Evolutionary conservation across 2,329 filamentous ascomycete species (phyloP), one percentile per base, ranked within the genome.

Genomic region (Nannizziopsis arthrosporioides): DNA sequence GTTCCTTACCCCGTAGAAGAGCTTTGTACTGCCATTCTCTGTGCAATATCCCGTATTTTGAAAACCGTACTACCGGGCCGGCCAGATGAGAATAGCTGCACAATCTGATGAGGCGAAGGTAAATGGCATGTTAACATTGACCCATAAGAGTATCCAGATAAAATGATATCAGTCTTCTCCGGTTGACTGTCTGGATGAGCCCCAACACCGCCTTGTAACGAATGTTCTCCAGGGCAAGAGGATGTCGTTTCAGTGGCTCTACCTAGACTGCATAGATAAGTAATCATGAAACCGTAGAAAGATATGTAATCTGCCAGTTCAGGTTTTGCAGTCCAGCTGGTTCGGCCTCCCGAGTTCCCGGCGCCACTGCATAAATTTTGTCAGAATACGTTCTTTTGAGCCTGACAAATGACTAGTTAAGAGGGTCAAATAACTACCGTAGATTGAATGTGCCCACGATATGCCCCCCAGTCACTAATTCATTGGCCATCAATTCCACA

Each of bases 361-460:
- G 86, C 86, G 43, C 90, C 90, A 67, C 89, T 93, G 52, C 2
- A 41, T 27, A 27, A 39, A 30, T 0, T 52, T 55, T 12, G 18
- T 59, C 31, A 53, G 19, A 37, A 37, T 17, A 37, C 9, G 27
- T 32, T 15, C 34, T 9, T 22, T 39, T 8, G 50, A 53, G 51
- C 46, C 53, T 31, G 43, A 32, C 44, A 42, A 12, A 39, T 30
- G 31, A 9, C 4, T 5, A n/a, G 18, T 10, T 27, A 18, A 32
- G 37, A 31, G 14, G 10, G 36, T 31, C 36, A 42, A 34, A 18
- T 15, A 54, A 65, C 45, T 69, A 89, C 84, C 89, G 77, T 63
- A 96, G 95, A 61, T 96, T 95, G 66, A 96, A 95, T 0, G 87
- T 94, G 6, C 76, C 82, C 2, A 95, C 83, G 1, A 94, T 63